Evolutionary conservation across 2,329 filamentous ascomycete species (phyloP).

Genomic region (Lanzia echinophila): DNA sequence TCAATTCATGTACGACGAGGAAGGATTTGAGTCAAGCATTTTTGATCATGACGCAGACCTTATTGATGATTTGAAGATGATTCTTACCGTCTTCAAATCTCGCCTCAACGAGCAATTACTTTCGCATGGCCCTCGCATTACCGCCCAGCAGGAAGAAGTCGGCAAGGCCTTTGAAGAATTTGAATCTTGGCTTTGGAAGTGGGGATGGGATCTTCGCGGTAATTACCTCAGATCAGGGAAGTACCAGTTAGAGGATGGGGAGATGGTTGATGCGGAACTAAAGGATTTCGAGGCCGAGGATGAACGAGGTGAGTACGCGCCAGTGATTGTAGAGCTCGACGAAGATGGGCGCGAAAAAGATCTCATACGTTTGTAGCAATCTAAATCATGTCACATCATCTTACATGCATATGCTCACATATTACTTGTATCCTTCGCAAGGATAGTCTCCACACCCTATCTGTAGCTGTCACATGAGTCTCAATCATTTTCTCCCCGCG

Average conservation of each 20-base stretch:
- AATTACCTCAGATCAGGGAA: constrained; percentile 43
- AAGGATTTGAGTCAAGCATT: constrained; percentile 41
- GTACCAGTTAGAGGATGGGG: constrained; percentile 47
- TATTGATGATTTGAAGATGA: constrained; percentile 35
- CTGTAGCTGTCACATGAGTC: no score
- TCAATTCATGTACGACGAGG: constrained; percentile 48
- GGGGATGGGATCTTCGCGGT: constrained; percentile 49
- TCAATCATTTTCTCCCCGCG: no score
- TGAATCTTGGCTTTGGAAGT: constrained; percentile 41
- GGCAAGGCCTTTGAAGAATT: constrained; percentile 43
- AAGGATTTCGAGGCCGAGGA: constrained; percentile 48
- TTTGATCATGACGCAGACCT: constrained; percentile 30
- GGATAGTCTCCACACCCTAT: no score
- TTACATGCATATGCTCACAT: background rate
- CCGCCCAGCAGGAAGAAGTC: constrained; percentile 38
- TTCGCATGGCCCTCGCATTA: constrained; percentile 30
- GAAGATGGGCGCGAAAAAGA: constrained; percentile 28
- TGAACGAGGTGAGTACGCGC: constrained; percentile 31
- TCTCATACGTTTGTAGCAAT: constrained; percentile 25
- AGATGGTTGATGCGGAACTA: constrained; percentile 40
- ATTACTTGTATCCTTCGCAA: background rate
- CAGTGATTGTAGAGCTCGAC: constrained; percentile 29
- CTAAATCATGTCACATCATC: background rate
- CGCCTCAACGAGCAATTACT: constrained; percentile 43
- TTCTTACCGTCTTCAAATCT: constrained; percentile 48